Evolutionary conservation across 176 grass and related monocot species (phyloP).

Genomic region (Cocos nucifera): DNA sequence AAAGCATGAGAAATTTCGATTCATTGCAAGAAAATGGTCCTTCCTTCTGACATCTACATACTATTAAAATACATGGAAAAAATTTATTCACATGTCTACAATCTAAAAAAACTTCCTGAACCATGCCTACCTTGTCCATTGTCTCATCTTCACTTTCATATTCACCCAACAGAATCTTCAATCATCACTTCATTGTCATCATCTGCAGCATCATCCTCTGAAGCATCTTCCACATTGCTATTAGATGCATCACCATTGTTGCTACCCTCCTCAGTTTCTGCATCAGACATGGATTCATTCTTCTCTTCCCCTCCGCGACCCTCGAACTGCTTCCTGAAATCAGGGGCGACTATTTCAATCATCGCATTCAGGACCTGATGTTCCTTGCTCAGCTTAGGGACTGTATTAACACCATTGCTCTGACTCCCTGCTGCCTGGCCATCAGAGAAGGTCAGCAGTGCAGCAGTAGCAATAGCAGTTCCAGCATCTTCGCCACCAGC

Average conservation of each 20-base stretch:
- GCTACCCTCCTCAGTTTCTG: conserved; percentile 9
- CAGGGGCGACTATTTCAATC: conserved; percentile 35
- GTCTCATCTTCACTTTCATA: background rate
- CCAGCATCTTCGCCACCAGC: conserved; percentile 16
- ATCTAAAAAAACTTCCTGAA: no score
- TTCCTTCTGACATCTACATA: no score
- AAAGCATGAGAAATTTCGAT: no score
- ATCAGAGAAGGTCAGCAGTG: conserved; percentile 38
- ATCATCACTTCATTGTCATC: conserved; percentile 22
- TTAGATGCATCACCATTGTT: background rate
- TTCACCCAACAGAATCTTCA: conserved; percentile 18
- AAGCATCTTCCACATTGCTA: background rate
- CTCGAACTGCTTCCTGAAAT: background rate
- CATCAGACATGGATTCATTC: conserved; percentile 13
- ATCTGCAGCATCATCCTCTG: background rate
- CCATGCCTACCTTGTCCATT: no score
- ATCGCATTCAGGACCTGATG: conserved; percentile 48
- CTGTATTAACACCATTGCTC: conserved; percentile 29
- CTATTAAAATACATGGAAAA: no score
- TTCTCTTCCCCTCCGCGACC: background rate
- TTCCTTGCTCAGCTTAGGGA: conserved; percentile 33
- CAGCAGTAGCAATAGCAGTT: conserved; percentile 23
- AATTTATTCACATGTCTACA: no score
- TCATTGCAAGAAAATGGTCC: no score
- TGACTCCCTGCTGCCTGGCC: conserved; percentile 54